phyloP scores from a whole-genome alignment of 2,329 filamentous ascomycete genomes.

The Leptographium galeiforme region DNA sequence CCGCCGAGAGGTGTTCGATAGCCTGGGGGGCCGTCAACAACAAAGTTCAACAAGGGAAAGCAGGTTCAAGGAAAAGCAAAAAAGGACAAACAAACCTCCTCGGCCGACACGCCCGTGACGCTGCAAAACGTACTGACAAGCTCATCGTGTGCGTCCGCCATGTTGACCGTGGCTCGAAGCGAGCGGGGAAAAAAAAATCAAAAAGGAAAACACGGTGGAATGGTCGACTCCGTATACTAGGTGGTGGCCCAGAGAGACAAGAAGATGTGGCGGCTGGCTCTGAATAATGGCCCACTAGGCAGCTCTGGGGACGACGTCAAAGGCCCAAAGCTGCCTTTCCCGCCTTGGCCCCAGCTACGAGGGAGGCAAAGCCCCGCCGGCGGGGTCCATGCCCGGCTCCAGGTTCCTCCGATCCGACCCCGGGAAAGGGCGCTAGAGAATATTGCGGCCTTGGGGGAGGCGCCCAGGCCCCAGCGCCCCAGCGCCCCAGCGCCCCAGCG shows the following conservation, averaged over 20 bases:
- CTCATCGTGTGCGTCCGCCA: conserved; percentile 10
- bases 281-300: conserved; percentile 3
- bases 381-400: conserved; percentile 1
- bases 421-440: conserved; percentile 2
- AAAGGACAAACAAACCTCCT: conserved; percentile 5
- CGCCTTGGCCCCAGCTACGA: background rate
- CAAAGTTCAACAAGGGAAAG: no score
- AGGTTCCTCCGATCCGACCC: background rate
- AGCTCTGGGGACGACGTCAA: conserved; percentile 9
- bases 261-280: background rate
- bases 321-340: background rate
- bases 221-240: no score
- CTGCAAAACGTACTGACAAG: conserved; percentile 9
- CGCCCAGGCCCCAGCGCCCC: no score
- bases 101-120: conserved; percentile 8
- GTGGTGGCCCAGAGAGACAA: background rate
- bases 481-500: background rate
- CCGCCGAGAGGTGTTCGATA: conserved; percentile 49
- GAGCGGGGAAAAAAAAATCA: background rate
- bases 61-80: no score
- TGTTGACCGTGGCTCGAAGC: background rate
- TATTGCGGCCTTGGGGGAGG: background rate
- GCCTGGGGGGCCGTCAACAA: no score
- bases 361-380: background rate
- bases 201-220: no score